Conservation (phyloP, 257 asterid genomes). For the Orobanche coerulescens region DNA sequence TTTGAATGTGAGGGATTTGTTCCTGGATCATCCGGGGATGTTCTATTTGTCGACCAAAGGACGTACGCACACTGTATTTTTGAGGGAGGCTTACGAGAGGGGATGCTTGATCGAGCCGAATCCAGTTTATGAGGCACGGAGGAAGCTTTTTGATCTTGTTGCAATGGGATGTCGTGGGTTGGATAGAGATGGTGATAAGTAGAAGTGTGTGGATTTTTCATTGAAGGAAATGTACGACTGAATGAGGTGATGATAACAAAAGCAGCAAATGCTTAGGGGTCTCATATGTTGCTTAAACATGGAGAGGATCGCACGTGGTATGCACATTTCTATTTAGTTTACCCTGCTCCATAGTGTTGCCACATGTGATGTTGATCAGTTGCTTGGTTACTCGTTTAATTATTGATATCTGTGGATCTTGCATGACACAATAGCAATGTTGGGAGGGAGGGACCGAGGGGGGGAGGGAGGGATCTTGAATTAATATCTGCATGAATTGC, state of each 20-base stretch:
- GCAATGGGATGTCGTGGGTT: constrained; percentile 66
- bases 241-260: constrained; percentile 21
- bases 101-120: constrained; percentile 77
- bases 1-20: constrained; percentile 72
- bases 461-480: no score
- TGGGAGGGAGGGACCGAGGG: no score
- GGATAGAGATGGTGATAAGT: constrained; percentile 27
- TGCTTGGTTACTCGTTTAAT: background rate
- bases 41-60: constrained; percentile 88
- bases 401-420: background rate
- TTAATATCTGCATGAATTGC: no score
- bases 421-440: background rate
- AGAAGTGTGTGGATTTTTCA: constrained; percentile 23
- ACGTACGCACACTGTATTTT: constrained; percentile 63
- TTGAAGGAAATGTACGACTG: constrained; percentile 28
- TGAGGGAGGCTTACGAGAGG: constrained; percentile 84
- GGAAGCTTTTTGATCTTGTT: constrained; percentile 79
- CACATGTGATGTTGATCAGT: background rate
- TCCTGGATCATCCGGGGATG: constrained; percentile 82
- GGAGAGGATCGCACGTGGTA: constrained; percentile 22
- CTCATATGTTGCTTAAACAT: no score
- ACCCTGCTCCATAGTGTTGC: background rate
- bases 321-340: background rate
- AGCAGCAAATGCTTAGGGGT: background rate
- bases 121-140: constrained; percentile 66